phyloP scores from a whole-genome alignment of 1,284 basidiomycete genomes.

The Ustilago shanxiensis region DNA sequence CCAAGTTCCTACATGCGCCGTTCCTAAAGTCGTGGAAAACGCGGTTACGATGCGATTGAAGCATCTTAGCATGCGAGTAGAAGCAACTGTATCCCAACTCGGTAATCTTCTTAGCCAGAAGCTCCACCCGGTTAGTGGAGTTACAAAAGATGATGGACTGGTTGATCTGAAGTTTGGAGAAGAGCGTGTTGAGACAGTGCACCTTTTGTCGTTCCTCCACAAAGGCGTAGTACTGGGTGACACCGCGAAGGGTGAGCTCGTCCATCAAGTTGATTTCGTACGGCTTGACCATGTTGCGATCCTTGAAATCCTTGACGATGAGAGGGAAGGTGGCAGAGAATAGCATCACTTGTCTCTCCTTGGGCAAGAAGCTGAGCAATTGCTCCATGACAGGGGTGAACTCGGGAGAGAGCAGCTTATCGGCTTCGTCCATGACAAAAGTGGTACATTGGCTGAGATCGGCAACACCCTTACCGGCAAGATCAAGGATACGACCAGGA shows the following conservation, averaged over 20 bases:
- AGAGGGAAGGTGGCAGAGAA: conserved; percentile 99
- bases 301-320: conserved; percentile 99
- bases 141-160: conserved; percentile 99
- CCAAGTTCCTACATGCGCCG: conserved; percentile 96
- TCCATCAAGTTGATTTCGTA: conserved; percentile 99
- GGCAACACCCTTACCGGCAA: conserved; percentile 92
- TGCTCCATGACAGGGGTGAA: conserved; percentile 99
- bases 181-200: conserved; percentile 96
- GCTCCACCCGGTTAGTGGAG: conserved; percentile 98
- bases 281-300: conserved; percentile 96
- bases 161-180: conserved; percentile 99
- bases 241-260: conserved; percentile 96
- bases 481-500: conserved; percentile 93
- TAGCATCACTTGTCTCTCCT: conserved; percentile 94
- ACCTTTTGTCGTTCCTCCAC: conserved; percentile 99
- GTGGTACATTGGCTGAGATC: conserved; percentile 94
- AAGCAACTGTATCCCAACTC: conserved; percentile 99
- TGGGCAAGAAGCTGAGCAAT: conserved; percentile 85
- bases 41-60: conserved; percentile 96
- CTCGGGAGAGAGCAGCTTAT: conserved; percentile 96
- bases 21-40: conserved; percentile 99
- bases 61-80: conserved; percentile 99
- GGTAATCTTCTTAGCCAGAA: conserved; percentile 98
- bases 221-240: conserved; percentile 99
- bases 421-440: conserved; percentile 89